Base-by-base conservation (phyloP, 768 basidiomycete species). In the Gloeostereum incarnatum region DNA sequence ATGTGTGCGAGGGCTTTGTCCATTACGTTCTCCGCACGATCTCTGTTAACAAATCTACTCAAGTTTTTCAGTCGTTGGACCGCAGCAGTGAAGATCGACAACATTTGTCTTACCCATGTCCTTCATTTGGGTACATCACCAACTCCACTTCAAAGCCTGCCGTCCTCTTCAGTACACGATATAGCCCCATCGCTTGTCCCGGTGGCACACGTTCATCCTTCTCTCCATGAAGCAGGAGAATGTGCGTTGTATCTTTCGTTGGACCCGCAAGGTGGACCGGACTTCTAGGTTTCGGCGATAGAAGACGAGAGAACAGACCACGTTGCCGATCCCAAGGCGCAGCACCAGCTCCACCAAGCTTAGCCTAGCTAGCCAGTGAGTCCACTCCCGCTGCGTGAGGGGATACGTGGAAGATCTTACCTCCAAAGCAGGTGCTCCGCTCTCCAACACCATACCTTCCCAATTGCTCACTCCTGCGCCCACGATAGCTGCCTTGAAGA, bases 191-290 rank as follows among this genome's bases (percentile, higher is more conserved):
- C 1, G 52, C 49, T 47, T 61, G 59, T 1, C 58, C 57, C 19
- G 55, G 38, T 5, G 73, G 71, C 17, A 73, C 73, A 0, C 76
- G 61, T 24, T 69, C 58, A 45, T 78, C 76, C 39, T 60, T 64
- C 33, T 68, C 66, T 1, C 77, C 76, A 24, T 77, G 56, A 8
- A 71, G 45, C 25, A 78, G 48, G 14, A 73, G 53, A 11, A 74
- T 66, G 0, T 73, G 71, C 3, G 67, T 59, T 32, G 48, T 53
- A 7, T n/a, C 19, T 76, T 66, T 0, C 51, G 53, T 14, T 60
- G 52, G 6, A 74, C 58, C 34, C 45, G n/a, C n/a, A n/a, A n/a
- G 47, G 35, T 60, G 61, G 27, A 61, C 46, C 3, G 61, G 61
- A 39, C 56, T 58, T 1, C 49, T 45, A 39, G 30, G 41, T 24